Conservation (phyloP, 139 green algal genomes). For the Chlamydomonas sphaeroides region DNA sequence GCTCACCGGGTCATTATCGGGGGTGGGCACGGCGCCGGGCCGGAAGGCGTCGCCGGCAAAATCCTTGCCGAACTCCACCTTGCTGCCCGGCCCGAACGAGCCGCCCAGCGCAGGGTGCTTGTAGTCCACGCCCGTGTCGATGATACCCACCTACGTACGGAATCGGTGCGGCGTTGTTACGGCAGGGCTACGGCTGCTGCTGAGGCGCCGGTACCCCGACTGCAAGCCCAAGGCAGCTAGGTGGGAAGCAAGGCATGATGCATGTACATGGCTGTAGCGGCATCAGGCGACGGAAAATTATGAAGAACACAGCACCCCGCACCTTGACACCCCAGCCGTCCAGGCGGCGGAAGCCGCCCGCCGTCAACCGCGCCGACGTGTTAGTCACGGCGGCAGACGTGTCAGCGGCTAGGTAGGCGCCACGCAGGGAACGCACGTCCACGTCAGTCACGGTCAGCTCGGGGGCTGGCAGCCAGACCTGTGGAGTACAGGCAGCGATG, state of each 20-base stretch:
- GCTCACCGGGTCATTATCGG: conserved; percentile 13
- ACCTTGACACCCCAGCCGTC: conserved; percentile 20
- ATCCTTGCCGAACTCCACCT: conserved; percentile 20
- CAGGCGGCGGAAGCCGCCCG: not conserved
- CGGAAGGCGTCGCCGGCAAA: conserved; percentile 35
- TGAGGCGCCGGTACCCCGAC: no score
- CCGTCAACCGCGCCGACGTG: not conserved
- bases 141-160: conserved; percentile 43
- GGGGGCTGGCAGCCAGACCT: conserved; percentile 2
- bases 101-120: conserved; percentile 34
- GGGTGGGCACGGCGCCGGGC: not conserved
- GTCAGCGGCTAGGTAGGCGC: not conserved
- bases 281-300: no score
- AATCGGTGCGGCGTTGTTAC: no score
- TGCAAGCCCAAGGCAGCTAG: no score
- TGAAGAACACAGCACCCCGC: no score
- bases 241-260: no score
- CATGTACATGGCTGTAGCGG: no score
- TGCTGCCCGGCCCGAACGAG: conserved; percentile 6
- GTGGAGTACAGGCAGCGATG: no score
- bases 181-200: no score
- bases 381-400: not conserved
- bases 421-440: not conserved
- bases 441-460: not conserved
- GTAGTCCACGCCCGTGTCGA: conserved; percentile 52